Percentiles rank a stretch among this genome's conserved stretches.
These are phyloP conservation scores for Didymella pinodella DNA, from an alignment of 2,329 filamentous ascomycete genomes.

Conservation along the genomic window DNA sequence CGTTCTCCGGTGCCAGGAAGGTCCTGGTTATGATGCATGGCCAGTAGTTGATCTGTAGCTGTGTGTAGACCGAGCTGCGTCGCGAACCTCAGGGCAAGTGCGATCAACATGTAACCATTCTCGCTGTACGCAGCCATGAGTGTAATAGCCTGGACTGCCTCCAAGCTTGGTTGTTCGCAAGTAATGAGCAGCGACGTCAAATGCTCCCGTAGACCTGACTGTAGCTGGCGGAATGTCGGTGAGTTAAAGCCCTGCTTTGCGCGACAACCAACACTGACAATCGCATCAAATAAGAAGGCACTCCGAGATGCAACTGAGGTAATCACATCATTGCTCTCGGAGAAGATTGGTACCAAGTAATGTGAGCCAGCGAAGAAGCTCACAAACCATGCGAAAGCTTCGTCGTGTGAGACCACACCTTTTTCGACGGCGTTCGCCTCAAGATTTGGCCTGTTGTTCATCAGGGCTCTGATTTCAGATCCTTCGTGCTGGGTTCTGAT, in stretches of 20 bases:
- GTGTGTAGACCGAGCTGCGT: conserved; percentile 56
- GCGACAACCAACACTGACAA: conserved; percentile 62
- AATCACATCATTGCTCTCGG: conserved; percentile 56
- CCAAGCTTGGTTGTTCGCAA: conserved; percentile 52
- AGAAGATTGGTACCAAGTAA: conserved; percentile 60
- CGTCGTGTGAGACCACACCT: conserved; percentile 37
- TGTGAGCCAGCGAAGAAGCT: conserved; percentile 50
- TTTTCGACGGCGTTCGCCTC: conserved; percentile 32
- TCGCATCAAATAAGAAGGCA: conserved; percentile 60
- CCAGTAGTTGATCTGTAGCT: conserved; percentile 53
- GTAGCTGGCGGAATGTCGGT: conserved; percentile 45
- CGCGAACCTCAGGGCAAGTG: conserved; percentile 61
- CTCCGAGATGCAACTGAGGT: conserved; percentile 57
- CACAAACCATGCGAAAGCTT: conserved; percentile 30
- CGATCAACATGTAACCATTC: conserved; percentile 60
- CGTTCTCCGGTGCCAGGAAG: conserved; percentile 36
- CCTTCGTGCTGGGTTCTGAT: not conserved
- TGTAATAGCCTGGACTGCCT: conserved; percentile 62
- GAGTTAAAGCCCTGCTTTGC: conserved; percentile 55
- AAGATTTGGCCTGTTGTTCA: not conserved
- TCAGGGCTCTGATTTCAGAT: not conserved
- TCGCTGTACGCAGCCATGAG: conserved; percentile 62
- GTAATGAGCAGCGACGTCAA: conserved; percentile 59
- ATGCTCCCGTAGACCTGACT: conserved; percentile 47
- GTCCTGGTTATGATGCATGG: conserved; percentile 21